Base-by-base conservation (phyloP, 2,329 filamentous ascomycete species). In the Sporothrix dimorphospora region DNA sequence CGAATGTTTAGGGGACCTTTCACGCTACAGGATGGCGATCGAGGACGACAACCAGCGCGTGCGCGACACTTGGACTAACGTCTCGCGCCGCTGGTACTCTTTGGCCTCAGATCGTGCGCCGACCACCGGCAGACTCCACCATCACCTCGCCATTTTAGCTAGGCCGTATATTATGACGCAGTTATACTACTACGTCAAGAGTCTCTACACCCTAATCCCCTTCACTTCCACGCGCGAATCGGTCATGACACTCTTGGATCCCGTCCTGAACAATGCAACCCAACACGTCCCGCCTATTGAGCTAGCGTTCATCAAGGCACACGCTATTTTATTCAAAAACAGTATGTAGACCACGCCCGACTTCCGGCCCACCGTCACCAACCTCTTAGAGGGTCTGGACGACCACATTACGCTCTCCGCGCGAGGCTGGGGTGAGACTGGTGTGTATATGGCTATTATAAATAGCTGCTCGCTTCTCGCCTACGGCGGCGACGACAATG, bases 11-110 rank as follows among this genome's bases (percentile, higher is more conserved):
- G 95, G 95, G 0, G 94, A 98, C 78, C 81, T 98, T 0, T 92
- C 91, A 0, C 85, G 94, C 24, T 98, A 97, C 59, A 85, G 91
- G 0, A 98, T 98, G 94, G 94, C 94, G 0, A 94, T 98, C 59
- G 94, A 98, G 79, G 92, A 97, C 53, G 89, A 92, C 34, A 91
- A 96, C 74, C 85, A 92, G 24, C 82, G 87, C 1, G 92, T 95
- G 71, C 84, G 92, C 0, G 93, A 97, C 66, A 88, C 90, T 0
- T 98, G 95, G 95, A 92, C 92, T 0, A 86, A 87, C 0, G 92
- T 97, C 0, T 92, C 92, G 0, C 84, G 91, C 0, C 90, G 91
- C 55, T 98, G 95, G 96, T 98, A 97, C 75, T 90, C 88, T 2
- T 92, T 92, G 76, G 93, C 93, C 0, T 92, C 92, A 0, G 92